Base-by-base conservation (phyloP, 345 rosid genomes). In the Salix arbutifolia region DNA sequence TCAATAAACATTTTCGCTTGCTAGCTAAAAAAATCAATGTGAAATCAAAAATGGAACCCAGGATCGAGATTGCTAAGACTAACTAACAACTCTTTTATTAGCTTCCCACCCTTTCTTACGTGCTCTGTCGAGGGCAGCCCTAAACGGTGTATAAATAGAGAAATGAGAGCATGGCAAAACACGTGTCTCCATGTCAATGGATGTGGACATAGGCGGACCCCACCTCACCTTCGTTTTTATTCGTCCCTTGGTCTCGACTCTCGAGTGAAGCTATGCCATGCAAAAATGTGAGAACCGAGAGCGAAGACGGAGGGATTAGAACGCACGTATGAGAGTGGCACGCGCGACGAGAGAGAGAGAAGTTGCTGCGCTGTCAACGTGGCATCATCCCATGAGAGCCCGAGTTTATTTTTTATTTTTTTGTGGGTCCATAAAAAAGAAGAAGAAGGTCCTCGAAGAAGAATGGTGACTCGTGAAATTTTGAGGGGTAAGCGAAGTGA, bases 1-100 rank as follows among this genome's bases (percentile, higher is more conserved):
- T 96, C 97, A 19, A 96, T 86, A 64, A 96, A 93, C 99, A 93
- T 96, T 77, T 81, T 23, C 65, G 46, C 21, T 44, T 40, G 38
- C 53, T 73, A 25, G 26, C 26, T 35, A 17, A 25, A 1, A 6
- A 25, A 48, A 50, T 13, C 16, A 28, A 56, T 42, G 16, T 1
- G 44, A n/a, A 52, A 21, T 30, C 0, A 14, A 73, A 26, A 42
- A 60, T 53, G 10, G 5, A 30, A 33, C 40, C 30, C 52, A 18
- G 60, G 81, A 65, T 30, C 8, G 44, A n/a, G 58, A 53, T 8
- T 18, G 14, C 52, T 7, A 18, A 25, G 1, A 8, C 30, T 18
- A 35, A 11, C 71, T 25, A 35, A 35, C 37, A 35, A 5, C 48
- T 30, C 28, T n/a, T 46, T 4, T 18, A 6, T 53, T 60, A 52